phyloP scores from a whole-genome alignment of 495 filamentous ascomycete genomes.

The Lasiosphaeris hirsuta region DNA sequence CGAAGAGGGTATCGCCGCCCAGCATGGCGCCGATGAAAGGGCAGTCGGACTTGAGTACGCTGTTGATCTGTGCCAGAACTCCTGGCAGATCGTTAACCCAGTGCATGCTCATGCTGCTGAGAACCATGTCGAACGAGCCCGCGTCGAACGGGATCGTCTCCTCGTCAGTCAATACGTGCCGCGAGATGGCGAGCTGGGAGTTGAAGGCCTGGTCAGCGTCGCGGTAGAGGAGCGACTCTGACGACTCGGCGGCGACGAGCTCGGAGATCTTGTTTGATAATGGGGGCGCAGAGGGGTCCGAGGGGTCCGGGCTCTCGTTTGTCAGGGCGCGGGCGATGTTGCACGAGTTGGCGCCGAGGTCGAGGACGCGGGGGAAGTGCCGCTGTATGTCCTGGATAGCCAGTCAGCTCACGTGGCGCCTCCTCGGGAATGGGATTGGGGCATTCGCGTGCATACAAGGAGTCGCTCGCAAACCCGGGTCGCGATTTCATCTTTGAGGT shows the following conservation, averaged over 20 bases:
- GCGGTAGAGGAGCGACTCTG: conserved; percentile 71
- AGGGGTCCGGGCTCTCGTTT: conserved; percentile 54
- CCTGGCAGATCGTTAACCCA: conserved; percentile 97
- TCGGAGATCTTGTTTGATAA: conserved; percentile 63
- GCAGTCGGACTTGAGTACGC: conserved; percentile 79
- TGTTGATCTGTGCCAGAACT: conserved; percentile 74
- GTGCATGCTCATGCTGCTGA: conserved; percentile 85
- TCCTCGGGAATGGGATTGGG: neutral
- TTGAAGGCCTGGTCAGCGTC: conserved; percentile 79
- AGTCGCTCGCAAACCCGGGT: conserved; percentile 80
- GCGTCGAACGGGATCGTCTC: conserved; percentile 69
- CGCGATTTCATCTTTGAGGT: conserved; percentile 89
- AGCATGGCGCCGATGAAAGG: conserved; percentile 96
- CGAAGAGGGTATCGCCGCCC: conserved; percentile 90
- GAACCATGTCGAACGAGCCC: conserved; percentile 80
- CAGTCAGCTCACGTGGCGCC: neutral
- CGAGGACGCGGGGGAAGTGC: conserved; percentile 76
- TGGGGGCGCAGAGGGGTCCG: conserved; percentile 53
- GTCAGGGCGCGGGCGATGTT: conserved; percentile 83
- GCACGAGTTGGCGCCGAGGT: conserved; percentile 93
- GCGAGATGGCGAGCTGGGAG: conserved; percentile 65
- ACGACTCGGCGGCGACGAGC: conserved; percentile 79
- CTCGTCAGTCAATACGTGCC: conserved; percentile 69
- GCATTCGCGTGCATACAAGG: conserved; percentile 50
- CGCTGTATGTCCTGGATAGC: conserved; percentile 79